Conservation (phyloP, 2,329 filamentous ascomycete species). For the Ophiostoma pallidulum region DNA sequence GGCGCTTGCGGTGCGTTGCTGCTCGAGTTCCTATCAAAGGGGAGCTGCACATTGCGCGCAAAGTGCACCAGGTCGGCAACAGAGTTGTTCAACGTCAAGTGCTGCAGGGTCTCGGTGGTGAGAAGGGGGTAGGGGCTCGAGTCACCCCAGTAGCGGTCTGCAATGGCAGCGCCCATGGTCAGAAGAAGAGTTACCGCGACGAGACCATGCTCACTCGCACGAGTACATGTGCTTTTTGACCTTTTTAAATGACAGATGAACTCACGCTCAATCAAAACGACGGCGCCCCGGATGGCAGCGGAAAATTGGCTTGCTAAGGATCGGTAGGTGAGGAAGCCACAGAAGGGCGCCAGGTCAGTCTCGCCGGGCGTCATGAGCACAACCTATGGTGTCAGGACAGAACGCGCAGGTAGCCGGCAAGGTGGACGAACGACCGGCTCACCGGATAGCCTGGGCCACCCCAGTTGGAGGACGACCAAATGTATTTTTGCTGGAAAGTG, state of each 20-base stretch:
- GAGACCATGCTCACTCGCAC: too few relatives aligned
- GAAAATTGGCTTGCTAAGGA: neutral
- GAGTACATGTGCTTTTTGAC: too few relatives aligned
- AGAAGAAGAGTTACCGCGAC: too few relatives aligned
- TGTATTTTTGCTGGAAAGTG: conserved; percentile 10
- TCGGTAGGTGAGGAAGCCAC: neutral
- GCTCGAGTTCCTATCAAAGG: conserved; percentile 38
- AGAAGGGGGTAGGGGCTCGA: conserved; percentile 43
- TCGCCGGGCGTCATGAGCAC: conserved; percentile 10
- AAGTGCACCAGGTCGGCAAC: conserved; percentile 46
- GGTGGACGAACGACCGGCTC: neutral
- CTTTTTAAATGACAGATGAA: too few relatives aligned
- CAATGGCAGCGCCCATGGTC: too few relatives aligned
- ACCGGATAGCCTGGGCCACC: conserved; percentile 11
- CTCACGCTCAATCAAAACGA: conserved; percentile 10
- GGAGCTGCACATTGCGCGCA: conserved; percentile 41
- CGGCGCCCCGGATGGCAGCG: neutral
- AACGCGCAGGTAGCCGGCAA: neutral
- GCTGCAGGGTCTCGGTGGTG: conserved; percentile 43
- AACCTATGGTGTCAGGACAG: neutral
- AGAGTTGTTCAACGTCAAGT: conserved; percentile 43
- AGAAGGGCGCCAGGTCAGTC: neutral
- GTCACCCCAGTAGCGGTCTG: conserved; percentile 48
- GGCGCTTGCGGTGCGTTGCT: conserved; percentile 44
- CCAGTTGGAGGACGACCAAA: conserved; percentile 9